Percentiles rank a stretch among this genome's conserved stretches.
Evolutionary conservation across 129 eudicot genomes (phyloP).

Genomic region (Arctium minus): DNA sequence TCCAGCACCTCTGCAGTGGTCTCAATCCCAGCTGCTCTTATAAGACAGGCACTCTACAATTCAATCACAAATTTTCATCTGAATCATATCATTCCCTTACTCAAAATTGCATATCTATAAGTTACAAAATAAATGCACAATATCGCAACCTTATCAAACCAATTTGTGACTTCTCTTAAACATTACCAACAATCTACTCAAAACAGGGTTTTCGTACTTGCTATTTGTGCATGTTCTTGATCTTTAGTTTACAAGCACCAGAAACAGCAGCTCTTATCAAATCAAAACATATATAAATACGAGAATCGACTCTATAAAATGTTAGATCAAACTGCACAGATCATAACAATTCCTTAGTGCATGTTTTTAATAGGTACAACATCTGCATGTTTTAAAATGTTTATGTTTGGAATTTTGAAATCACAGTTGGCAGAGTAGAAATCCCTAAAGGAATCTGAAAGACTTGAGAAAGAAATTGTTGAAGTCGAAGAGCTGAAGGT

Average conservation of each 20-base stretch:
- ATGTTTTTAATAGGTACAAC: too few species aligned
- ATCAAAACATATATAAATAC: background rate
- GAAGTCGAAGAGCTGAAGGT: conserved; percentile 92
- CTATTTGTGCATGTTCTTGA: background rate
- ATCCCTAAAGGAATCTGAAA: conserved; percentile 83
- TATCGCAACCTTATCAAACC: background rate
- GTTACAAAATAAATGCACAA: conserved; percentile 11
- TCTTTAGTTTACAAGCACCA: background rate
- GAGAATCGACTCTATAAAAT: background rate
- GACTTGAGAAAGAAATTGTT: conserved; percentile 92
- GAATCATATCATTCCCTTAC: background rate
- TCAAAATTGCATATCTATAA: background rate
- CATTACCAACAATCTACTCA: background rate
- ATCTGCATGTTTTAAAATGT: too few species aligned
- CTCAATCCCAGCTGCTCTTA: conserved; percentile 80
- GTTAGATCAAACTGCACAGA: too few species aligned
- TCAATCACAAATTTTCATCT: conserved; percentile 16
- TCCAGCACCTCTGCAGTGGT: conserved; percentile 82
- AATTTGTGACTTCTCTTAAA: background rate
- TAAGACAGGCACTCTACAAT: conserved; percentile 83
- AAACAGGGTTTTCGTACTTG: background rate
- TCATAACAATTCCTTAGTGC: too few species aligned
- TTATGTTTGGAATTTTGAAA: too few species aligned
- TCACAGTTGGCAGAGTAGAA: conserved; percentile 84
- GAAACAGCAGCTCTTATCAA: background rate